Base-by-base conservation (phyloP, 352 stramenopile genomes). In the Phytophthora uliginosa region DNA sequence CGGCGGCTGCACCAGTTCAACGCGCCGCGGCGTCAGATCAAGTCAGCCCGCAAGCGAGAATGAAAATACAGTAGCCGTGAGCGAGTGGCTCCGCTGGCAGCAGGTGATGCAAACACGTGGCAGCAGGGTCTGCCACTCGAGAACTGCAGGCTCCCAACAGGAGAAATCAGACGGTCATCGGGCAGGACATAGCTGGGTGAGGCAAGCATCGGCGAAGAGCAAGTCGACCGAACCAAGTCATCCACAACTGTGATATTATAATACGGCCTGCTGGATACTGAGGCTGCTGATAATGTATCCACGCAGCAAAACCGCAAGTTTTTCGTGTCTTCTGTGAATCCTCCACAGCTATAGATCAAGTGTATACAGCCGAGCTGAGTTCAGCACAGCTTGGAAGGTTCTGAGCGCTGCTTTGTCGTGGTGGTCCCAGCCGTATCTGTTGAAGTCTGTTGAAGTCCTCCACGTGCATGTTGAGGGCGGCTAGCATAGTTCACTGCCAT, bases 1-100 rank as follows among this genome's bases (percentile, higher is more conserved):
- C 78, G 81, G 47, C 52, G 57, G 58, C 31, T 63, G 34, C 68
- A 71, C 34, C 50, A 59, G 36, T 42, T 42, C 36, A 17, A 42
- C 9, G 36, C 36, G 36, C 36, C 36, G 40, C 65, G 18, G 17
- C 71, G 66, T 26, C 66, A 69, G 53, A 66, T 52, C 45, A 48
- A 57, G 20, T 34, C 67, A 59, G 36, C 24, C 34, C 40, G 36
- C 24, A 69, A 75, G 52, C 56, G 38, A 18, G 47, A 58, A 48
- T 74, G 51, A 68, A 45, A 59, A 45, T 13, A 3, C 36, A 18
- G 6, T 36, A 13, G 18, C 36, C 7, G 9, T n/a, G 6, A 20
- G 31, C 31, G 58, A 58, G 42, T 9, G 7, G 59, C 47, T 48
- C 31, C 15, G 45, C 45, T 13, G 45, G 6, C 24, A n/a, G 47